Conservation (phyloP, 805 yeast genomes). For the Starmera caribaea region DNA sequence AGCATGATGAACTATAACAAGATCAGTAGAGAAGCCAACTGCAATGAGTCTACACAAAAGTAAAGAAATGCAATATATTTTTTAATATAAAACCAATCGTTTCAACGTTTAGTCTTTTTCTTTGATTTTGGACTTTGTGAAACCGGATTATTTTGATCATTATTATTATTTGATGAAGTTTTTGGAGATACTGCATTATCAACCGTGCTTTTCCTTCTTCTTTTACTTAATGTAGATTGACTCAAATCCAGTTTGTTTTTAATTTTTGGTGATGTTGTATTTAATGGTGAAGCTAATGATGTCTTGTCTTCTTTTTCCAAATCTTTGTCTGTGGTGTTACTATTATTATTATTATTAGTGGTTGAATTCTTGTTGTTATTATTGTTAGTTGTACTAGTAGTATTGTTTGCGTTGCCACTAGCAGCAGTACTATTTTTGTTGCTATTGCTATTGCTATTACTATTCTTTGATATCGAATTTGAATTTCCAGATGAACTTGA, state of each 20-base stretch:
- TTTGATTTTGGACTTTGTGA: too few species aligned
- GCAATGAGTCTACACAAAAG: too few species aligned
- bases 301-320: slow-evolving; percentile 1
- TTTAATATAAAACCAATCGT: too few species aligned
- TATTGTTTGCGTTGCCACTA: slow-evolving; percentile 5
- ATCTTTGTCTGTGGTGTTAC: neutral
- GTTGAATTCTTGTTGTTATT: neutral
- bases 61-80: too few species aligned
- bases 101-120: too few species aligned
- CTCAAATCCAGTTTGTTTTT: slow-evolving; percentile 20
- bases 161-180: slow-evolving; percentile 1
- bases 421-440: slow-evolving; percentile 1
- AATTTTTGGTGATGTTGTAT: slow-evolving; percentile 5
- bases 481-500: neutral
- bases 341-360: neutral
- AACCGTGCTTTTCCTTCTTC: slow-evolving; percentile 21
- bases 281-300: slow-evolving; percentile 2
- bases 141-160: too few species aligned
- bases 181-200: slow-evolving; percentile 16
- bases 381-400: neutral
- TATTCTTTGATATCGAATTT: slow-evolving; percentile 9
- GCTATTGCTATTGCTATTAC: neutral
- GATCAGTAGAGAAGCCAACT: too few species aligned
- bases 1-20: too few species aligned
- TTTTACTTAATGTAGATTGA: slow-evolving; percentile 24